Conservation (phyloP, 1,139 yeast genomes). For the Kazachstania sp. region DNA sequence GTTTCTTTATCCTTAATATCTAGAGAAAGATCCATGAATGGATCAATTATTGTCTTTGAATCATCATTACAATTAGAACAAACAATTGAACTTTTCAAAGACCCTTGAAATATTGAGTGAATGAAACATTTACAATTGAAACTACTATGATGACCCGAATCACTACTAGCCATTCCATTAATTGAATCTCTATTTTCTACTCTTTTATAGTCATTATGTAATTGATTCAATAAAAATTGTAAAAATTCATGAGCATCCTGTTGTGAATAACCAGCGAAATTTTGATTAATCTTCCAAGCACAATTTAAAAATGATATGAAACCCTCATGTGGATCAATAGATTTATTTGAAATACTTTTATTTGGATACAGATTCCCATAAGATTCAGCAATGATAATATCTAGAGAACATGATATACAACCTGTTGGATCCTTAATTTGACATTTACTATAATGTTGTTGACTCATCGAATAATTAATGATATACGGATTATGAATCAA, state of each 20-base stretch:
- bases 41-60: slow-evolving; percentile 65
- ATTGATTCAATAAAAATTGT: slow-evolving; percentile 79
- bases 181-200: slow-evolving; percentile 1
- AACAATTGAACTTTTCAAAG: slow-evolving; percentile 60
- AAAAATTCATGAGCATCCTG: slow-evolving; percentile 98
- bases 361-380: slow-evolving; percentile 41
- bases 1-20: slow-evolving; percentile 44
- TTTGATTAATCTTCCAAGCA: slow-evolving; percentile 75
- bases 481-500: slow-evolving; percentile 82
- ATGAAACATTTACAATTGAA: slow-evolving; percentile 61
- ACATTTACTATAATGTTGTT: slow-evolving; percentile 23
- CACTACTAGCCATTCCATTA: no score
- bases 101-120: slow-evolving; percentile 73
- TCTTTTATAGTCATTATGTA: slow-evolving; percentile 46
- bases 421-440: slow-evolving; percentile 19
- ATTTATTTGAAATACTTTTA: background rate
- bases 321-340: slow-evolving; percentile 15
- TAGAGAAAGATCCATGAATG: slow-evolving; percentile 80
- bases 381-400: slow-evolving; percentile 55
- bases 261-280: slow-evolving; percentile 89
- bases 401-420: slow-evolving; percentile 81
- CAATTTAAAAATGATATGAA: slow-evolving; percentile 47
- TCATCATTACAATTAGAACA: slow-evolving; percentile 62
- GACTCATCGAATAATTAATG: slow-evolving; percentile 58
- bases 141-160: slow-evolving; percentile 15